phyloP scores from a whole-genome alignment of 2,329 filamentous ascomycete species.

The Macrophomina pseudophaseolina region DNA sequence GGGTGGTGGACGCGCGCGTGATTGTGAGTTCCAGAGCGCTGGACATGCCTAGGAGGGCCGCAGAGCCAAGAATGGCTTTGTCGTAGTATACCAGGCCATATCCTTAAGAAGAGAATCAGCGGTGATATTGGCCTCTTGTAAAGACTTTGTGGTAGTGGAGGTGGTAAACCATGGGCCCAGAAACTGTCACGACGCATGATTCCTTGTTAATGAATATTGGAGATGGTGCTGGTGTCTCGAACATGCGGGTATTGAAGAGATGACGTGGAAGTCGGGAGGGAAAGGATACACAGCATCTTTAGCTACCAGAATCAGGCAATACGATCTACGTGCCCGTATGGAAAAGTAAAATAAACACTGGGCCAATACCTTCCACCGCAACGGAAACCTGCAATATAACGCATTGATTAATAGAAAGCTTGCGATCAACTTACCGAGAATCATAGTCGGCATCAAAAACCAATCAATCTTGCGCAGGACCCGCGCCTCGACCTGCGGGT shows the following conservation, averaged over 20 bases:
- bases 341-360: not conserved
- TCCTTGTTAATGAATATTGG: too few species aligned
- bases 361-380: not conserved
- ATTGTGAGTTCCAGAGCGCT: slow-evolving; percentile 66
- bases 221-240: too few species aligned
- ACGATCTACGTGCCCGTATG: slow-evolving; percentile 13
- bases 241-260: not conserved
- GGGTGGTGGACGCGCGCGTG: slow-evolving; percentile 53
- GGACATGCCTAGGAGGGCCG: slow-evolving; percentile 78
- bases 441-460: slow-evolving; percentile 71
- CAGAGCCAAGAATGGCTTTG: slow-evolving; percentile 76
- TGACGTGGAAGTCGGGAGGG: not conserved
- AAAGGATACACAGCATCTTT: slow-evolving; percentile 4
- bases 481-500: slow-evolving; percentile 59
- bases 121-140: not conserved
- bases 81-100: slow-evolving; percentile 74
- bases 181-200: too few species aligned
- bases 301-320: slow-evolving; percentile 20
- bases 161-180: not conserved
- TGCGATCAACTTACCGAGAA: slow-evolving; percentile 37
- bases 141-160: not conserved
- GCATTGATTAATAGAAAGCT: not conserved
- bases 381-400: not conserved
- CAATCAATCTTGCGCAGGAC: slow-evolving; percentile 70
- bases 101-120: slow-evolving; percentile 44